A percentile compares a stretch with the other conserved stretches of the same genome.
These are phyloP conservation scores for Podospora sp. DNA, from an alignment of 495 filamentous ascomycete species.

Conservation along the genomic window DNA sequence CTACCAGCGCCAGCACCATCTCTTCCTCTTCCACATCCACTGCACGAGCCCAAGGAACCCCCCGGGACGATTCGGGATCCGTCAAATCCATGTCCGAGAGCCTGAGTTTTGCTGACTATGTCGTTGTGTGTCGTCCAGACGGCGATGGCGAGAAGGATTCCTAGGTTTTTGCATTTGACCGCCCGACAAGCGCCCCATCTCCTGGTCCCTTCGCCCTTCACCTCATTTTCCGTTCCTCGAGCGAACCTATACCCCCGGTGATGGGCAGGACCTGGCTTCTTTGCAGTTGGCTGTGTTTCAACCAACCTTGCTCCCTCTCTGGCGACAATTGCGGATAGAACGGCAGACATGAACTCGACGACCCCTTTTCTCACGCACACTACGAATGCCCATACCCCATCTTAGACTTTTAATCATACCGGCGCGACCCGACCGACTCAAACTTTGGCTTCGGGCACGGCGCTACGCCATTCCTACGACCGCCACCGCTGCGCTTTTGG, in stretches of 20 bases:
- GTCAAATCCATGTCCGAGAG: slow-evolving; percentile 34
- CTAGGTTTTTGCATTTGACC: slow-evolving; percentile 24
- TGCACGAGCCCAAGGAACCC: slow-evolving; percentile 8
- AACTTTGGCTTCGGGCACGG: not conserved
- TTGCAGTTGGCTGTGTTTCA: not conserved
- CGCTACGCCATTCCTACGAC: not conserved
- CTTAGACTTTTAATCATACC: not conserved
- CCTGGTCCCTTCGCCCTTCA: not conserved
- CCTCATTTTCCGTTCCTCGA: slow-evolving; percentile 2
- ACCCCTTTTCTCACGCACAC: not conserved
- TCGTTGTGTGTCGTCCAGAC: slow-evolving; percentile 37
- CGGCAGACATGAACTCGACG: not conserved
- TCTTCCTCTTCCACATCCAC: slow-evolving; percentile 11
- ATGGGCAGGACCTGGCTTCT: not conserved
- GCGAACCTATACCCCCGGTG: not conserved
- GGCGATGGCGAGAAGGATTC: slow-evolving; percentile 42
- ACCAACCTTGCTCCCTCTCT: not conserved
- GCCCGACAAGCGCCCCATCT: slow-evolving; percentile 2
- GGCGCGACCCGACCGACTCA: not conserved
- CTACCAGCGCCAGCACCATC: slow-evolving; percentile 2
- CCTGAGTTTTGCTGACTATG: slow-evolving; percentile 40
- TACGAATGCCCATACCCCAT: not conserved
- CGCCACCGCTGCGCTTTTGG: not conserved
- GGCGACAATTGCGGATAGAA: not conserved
- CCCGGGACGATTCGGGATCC: slow-evolving; percentile 30